Conservation (phyloP, 179 eudicot genomes). For the Silene noctiflora region DNA sequence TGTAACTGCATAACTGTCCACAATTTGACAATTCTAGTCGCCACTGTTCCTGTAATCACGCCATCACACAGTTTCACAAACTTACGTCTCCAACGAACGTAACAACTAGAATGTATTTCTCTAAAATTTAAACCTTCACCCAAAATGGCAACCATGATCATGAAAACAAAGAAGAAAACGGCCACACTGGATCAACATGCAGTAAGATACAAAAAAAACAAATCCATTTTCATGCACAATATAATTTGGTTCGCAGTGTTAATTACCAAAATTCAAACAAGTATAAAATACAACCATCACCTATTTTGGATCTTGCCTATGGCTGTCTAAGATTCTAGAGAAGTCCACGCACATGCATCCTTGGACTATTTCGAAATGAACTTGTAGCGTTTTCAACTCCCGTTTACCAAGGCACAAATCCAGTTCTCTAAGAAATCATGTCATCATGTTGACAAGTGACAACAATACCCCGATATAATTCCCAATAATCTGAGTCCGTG, state of each 20-base stretch:
- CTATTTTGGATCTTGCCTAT: neutral
- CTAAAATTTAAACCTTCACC: neutral
- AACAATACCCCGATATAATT: neutral
- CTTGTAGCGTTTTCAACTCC: neutral
- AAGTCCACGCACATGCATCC: neutral
- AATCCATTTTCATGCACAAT: neutral
- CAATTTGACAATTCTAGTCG: constrained; percentile 16
- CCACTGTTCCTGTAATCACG: constrained; percentile 24
- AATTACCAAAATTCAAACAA: neutral
- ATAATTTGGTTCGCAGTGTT: neutral
- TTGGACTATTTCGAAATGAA: neutral
- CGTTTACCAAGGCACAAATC: neutral
- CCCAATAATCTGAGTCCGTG: neutral
- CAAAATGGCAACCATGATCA: constrained; percentile 11
- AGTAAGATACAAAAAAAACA: neutral
- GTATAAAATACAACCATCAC: neutral
- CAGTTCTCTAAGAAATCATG: neutral
- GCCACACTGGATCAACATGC: neutral
- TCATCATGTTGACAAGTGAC: neutral
- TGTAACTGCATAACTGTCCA: constrained; percentile 17
- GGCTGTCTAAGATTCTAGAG: neutral
- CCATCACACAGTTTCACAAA: constrained; percentile 21
- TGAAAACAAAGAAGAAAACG: neutral
- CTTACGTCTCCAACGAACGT: neutral
- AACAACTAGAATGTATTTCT: neutral